phyloP scores from a whole-genome alignment of 805 yeast genomes.

The Yamadazyma akitaensis region DNA sequence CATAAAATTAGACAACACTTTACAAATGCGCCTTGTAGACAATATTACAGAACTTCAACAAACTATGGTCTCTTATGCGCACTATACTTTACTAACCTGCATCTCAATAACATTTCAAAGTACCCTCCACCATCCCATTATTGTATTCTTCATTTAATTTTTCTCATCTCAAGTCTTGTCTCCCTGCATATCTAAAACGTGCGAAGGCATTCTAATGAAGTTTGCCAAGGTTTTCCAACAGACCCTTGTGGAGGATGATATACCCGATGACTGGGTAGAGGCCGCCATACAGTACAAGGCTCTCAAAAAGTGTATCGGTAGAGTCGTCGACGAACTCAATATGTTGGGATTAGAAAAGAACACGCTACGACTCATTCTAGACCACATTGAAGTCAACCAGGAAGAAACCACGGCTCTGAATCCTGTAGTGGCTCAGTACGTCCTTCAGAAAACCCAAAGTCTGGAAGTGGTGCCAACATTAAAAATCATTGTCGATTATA shows the following conservation, averaged over 20 bases:
- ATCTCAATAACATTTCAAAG: not conserved
- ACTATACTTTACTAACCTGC: not conserved
- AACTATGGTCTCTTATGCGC: not conserved
- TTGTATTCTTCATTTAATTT: too few species aligned
- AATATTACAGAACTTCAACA: not conserved
- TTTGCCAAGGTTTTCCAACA: conserved; percentile 71
- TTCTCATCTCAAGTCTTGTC: not conserved
- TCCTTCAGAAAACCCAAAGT: conserved; percentile 27
- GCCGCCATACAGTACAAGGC: conserved; percentile 72
- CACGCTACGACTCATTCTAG: conserved; percentile 34
- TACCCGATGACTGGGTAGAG: conserved; percentile 66
- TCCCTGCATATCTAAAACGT: not conserved
- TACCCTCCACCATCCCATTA: not conserved
- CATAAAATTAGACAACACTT: not conserved
- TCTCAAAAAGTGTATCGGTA: conserved; percentile 62
- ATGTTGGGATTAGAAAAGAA: conserved; percentile 55
- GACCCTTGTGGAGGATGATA: conserved; percentile 53
- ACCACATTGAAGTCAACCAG: conserved; percentile 30
- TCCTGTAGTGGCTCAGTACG: conserved; percentile 43
- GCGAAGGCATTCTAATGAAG: conserved; percentile 48
- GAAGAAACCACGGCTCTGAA: conserved; percentile 31
- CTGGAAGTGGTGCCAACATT: conserved; percentile 35
- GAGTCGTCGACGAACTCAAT: conserved; percentile 61
- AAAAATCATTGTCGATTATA: conserved; percentile 35
- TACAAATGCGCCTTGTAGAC: not conserved